These are phyloP conservation scores for Pseudocohnilembus persalinus DNA, from an alignment of 169 alveolate genomes.

Conservation along the genomic window DNA sequence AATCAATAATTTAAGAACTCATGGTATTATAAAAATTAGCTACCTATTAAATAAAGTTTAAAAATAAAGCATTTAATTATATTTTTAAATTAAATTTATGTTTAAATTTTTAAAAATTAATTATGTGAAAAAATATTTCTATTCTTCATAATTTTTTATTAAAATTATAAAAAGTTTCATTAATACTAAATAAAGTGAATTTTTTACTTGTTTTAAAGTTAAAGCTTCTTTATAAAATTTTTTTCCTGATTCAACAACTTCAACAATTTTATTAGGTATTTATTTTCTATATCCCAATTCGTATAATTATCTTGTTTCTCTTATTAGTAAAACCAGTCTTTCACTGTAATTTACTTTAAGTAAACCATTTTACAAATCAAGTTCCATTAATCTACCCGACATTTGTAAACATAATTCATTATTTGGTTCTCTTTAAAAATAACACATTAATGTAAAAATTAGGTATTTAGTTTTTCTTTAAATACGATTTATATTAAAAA, in stretches of 20 bases:
- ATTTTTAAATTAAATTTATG: too few species aligned
- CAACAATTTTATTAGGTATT: conserved; percentile 60
- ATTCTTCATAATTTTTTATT: too few species aligned
- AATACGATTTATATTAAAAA: background rate
- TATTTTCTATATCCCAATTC: conserved; percentile 78
- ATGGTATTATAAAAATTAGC: conserved; percentile 90
- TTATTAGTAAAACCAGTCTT: conserved; percentile 82
- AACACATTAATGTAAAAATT: too few species aligned
- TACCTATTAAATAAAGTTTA: too few species aligned
- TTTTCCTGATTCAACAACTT: conserved; percentile 78
- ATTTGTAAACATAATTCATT: conserved; percentile 53
- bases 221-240: conserved; percentile 88
- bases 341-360: conserved; percentile 88
- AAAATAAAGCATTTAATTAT: too few species aligned
- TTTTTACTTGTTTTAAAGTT: conserved; percentile 84
- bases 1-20: conserved; percentile 85
- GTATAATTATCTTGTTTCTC: conserved; percentile 78
- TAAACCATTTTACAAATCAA: conserved; percentile 83
- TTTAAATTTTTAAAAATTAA: too few species aligned
- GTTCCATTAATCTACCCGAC: conserved; percentile 82
- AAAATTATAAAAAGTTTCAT: too few species aligned
- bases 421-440: conserved; percentile 44
- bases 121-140: too few species aligned
- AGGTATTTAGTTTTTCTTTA: background rate
- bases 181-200: too few species aligned